Evolutionary conservation across 345 rosid genomes (phyloP).

Genomic region (Eucalyptus sp.): DNA sequence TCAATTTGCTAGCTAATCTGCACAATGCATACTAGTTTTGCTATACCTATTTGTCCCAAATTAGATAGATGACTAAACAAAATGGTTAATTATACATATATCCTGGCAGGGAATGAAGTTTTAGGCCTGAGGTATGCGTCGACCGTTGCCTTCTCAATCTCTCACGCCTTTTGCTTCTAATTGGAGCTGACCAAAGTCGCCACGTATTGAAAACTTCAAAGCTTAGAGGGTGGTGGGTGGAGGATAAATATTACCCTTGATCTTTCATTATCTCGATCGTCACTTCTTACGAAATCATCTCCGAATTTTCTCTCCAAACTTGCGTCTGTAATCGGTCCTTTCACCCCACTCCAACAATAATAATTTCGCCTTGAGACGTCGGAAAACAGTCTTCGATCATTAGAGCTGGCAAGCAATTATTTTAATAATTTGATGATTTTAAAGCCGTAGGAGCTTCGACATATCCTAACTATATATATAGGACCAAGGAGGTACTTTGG

Average conservation of each 20-base stretch:
- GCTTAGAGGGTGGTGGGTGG: background rate
- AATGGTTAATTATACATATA: background rate
- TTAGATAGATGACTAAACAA: background rate
- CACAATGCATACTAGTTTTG: background rate
- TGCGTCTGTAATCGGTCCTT: background rate
- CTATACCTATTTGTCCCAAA: background rate
- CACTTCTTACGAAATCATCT: background rate
- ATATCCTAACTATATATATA: background rate
- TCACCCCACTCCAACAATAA: background rate
- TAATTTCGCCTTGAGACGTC: background rate
- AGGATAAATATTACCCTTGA: background rate
- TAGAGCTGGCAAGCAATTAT: background rate
- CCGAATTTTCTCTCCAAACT: background rate
- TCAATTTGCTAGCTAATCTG: background rate
- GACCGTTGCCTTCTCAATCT: background rate
- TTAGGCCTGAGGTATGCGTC: background rate
- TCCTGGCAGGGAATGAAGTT: background rate
- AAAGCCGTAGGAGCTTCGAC: background rate
- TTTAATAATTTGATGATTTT: background rate
- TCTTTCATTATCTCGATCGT: background rate
- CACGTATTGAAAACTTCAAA: background rate
- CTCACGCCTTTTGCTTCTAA: background rate
- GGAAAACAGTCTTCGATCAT: background rate
- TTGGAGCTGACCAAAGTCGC: background rate
- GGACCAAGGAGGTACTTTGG: background rate